phyloP scores from a whole-genome alignment of 352 stramenopile genomes.

The Phytophthora macrochlamydospora region DNA sequence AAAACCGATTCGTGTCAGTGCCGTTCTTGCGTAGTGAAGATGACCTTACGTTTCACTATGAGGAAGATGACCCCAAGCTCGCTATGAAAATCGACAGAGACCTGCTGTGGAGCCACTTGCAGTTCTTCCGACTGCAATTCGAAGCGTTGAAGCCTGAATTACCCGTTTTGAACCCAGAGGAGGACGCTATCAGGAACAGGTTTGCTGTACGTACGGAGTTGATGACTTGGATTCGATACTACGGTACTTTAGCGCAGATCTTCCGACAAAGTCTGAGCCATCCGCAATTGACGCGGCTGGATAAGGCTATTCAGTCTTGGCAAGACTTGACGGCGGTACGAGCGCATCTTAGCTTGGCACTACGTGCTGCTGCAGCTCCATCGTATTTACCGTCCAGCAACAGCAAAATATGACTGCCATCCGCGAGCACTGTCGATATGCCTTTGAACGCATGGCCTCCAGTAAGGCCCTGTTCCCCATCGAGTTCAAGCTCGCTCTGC shows the following conservation, averaged over 20 bases:
- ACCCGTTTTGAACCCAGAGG: constrained; percentile 11
- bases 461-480: constrained; percentile 61
- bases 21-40: constrained; percentile 59
- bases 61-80: constrained; percentile 55
- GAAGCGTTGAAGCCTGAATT: constrained; percentile 42
- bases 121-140: constrained; percentile 71
- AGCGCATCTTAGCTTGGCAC: constrained; percentile 41
- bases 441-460: constrained; percentile 38
- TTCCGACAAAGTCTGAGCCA: constrained; percentile 30
- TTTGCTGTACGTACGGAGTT: constrained; percentile 9
- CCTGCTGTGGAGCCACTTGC: constrained; percentile 48
- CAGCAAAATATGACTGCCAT: constrained; percentile 26
- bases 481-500: constrained; percentile 62
- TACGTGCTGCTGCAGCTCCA: constrained; percentile 37
- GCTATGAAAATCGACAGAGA: constrained; percentile 43
- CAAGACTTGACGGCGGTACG: constrained; percentile 48
- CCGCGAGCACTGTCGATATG: constrained; percentile 36
- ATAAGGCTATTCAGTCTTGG: constrained; percentile 44
- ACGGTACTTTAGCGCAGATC: constrained; percentile 24
- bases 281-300: constrained; percentile 30
- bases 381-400: constrained; percentile 19
- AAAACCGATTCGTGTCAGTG: constrained; percentile 60
- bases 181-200: constrained; percentile 11
- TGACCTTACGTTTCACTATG: constrained; percentile 60
- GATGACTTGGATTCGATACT: constrained; percentile 38